Evolutionary conservation across 345 rosid genomes (phyloP).

Genomic region (Eucalyptus sideroxylon): DNA sequence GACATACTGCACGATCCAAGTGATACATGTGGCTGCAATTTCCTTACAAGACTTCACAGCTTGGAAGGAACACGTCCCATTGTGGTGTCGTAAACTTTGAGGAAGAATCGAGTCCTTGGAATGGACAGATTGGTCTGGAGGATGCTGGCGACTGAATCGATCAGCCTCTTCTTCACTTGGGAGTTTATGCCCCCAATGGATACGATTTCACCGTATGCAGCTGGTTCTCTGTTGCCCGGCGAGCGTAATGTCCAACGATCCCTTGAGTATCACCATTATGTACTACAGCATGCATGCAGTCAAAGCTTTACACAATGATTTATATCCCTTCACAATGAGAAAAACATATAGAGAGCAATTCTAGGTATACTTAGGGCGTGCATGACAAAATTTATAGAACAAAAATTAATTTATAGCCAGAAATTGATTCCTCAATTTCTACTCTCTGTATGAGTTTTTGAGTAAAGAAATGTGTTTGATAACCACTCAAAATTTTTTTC

Average conservation of each 20-base stretch:
- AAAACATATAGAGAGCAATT: neutral
- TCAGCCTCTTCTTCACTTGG: conserved; percentile 53
- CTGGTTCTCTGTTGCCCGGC: conserved; percentile 72
- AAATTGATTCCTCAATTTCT: no score
- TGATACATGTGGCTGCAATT: neutral
- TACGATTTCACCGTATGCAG: conserved; percentile 71
- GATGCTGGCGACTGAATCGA: conserved; percentile 45
- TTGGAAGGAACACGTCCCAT: conserved; percentile 9
- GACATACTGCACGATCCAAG: neutral
- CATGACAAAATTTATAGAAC: no score
- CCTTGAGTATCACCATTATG: conserved; percentile 84
- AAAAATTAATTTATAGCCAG: no score
- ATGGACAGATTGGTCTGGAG: conserved; percentile 32
- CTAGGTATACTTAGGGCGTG: neutral
- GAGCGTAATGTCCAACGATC: conserved; percentile 54
- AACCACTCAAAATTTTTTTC: no score
- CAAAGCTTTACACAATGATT: neutral
- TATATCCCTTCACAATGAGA: neutral
- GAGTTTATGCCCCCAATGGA: conserved; percentile 82
- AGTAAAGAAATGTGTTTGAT: no score
- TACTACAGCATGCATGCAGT: conserved; percentile 20
- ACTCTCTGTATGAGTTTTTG: rapidly evolving
- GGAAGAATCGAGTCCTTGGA: conserved; percentile 52
- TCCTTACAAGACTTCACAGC: neutral
- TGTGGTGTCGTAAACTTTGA: conserved; percentile 67